Evolutionary conservation across 306 rosid genomes (phyloP).

Genomic region (Senna tora): DNA sequence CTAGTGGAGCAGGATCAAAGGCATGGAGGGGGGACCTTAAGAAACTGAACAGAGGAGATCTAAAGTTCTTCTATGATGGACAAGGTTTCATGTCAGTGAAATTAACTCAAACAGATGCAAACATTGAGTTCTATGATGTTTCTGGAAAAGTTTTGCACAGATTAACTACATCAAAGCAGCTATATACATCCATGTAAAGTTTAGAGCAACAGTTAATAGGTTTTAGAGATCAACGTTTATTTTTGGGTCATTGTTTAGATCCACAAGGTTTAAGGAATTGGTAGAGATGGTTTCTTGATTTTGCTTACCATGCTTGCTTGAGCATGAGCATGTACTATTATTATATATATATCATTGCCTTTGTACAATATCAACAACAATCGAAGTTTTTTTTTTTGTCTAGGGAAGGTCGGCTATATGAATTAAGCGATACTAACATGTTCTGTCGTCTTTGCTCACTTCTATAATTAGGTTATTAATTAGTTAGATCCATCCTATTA

Average conservation of each 20-base stretch:
- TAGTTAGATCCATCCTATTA: too few species aligned
- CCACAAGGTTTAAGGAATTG: not conserved
- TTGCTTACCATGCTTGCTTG: constrained; percentile 8
- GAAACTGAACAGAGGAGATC: constrained; percentile 15
- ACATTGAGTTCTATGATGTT: constrained; percentile 53
- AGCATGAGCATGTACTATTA: not conserved
- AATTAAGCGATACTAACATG: too few species aligned
- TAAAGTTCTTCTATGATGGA: constrained; percentile 64
- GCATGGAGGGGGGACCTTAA: constrained; percentile 62
- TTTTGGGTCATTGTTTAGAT: not conserved
- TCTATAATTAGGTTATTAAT: too few species aligned
- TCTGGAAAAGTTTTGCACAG: constrained; percentile 48
- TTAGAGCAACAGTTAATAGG: not conserved
- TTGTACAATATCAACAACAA: too few species aligned
- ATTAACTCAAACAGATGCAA: constrained; percentile 48
- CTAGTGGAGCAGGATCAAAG: constrained; percentile 69
- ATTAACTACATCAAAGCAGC: constrained; percentile 41
- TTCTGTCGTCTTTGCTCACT: too few species aligned
- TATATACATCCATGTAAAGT: constrained; percentile 40
- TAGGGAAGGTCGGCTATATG: too few species aligned
- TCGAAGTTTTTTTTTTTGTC: too few species aligned
- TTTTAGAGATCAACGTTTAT: not conserved
- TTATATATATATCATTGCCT: not conserved
- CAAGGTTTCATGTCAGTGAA: constrained; percentile 66
- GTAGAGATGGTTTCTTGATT: constrained; percentile 2